Evolutionary conservation across 805 yeast species (phyloP).

Genomic region (Candida nemodendra): DNA sequence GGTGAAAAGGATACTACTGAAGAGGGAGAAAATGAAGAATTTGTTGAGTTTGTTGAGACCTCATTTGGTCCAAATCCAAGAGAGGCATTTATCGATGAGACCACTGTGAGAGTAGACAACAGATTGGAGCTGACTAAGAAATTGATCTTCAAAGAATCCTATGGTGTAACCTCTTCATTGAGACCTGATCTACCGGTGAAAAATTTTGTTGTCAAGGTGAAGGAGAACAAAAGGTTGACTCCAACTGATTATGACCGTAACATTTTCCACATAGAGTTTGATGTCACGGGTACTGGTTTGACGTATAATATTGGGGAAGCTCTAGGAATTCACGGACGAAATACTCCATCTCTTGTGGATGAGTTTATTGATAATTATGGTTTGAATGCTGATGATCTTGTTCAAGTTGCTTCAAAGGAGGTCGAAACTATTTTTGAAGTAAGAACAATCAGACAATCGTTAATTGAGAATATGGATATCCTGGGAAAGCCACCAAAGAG

Average conservation of each 20-base stretch:
- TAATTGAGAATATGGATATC: conserved; percentile 78
- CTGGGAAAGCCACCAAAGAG: conserved; percentile 96
- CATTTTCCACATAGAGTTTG: conserved; percentile 95
- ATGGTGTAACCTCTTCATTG: conserved; percentile 49
- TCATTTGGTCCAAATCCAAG: conserved; percentile 67
- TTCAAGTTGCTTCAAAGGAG: conserved; percentile 71
- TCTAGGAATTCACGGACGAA: conserved; percentile 90
- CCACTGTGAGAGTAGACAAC: conserved; percentile 35
- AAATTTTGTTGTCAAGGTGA: conserved; percentile 84
- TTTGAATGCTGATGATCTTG: conserved; percentile 62
- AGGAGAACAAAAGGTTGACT: conserved; percentile 88
- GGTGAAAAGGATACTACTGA: conserved; percentile 13
- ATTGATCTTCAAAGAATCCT: conserved; percentile 82
- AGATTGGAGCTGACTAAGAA: conserved; percentile 59
- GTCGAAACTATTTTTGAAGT: conserved; percentile 57
- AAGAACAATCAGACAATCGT: conserved; percentile 79
- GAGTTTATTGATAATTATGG: conserved; percentile 72
- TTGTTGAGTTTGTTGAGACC: conserved; percentile 58
- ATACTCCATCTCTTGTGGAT: conserved; percentile 61
- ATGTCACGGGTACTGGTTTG: conserved; percentile 84
- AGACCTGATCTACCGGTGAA: conserved; percentile 89
- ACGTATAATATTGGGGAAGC: conserved; percentile 96
- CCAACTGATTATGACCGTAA: conserved; percentile 88
- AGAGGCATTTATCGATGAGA: conserved; percentile 43
- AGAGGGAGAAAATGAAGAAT: conserved; percentile 34